Percentiles rank a stretch among this genome's conserved stretches.
phyloP scores from a whole-genome alignment of 2,329 filamentous ascomycete species.

The Mariannaea elegans region DNA sequence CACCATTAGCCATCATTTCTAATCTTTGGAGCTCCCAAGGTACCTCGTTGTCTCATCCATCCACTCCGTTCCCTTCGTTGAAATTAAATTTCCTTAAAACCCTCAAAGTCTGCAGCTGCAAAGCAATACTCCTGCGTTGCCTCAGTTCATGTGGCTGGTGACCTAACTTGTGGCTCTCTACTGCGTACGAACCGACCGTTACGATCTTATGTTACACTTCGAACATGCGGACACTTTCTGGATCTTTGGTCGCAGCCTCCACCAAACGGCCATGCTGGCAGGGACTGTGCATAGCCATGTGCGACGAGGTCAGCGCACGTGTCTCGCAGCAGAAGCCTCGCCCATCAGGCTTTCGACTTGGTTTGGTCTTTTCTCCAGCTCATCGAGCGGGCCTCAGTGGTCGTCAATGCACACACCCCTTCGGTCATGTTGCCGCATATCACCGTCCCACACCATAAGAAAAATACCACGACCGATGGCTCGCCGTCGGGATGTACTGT shows the following conservation, averaged over 20 bases:
- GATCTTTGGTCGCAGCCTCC: constrained; percentile 12
- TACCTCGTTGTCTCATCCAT: too few relatives aligned
- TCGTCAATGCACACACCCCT: too few relatives aligned
- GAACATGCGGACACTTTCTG: constrained; percentile 1
- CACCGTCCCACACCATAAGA: too few relatives aligned
- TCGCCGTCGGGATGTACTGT: constrained; percentile 27
- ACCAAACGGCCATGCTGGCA: constrained; percentile 1
- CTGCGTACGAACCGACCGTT: constrained; percentile 9
- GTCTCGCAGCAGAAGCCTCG: constrained; percentile 19
- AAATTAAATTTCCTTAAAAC: too few relatives aligned
- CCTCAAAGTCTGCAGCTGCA: too few relatives aligned
- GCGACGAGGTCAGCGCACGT: constrained; percentile 19
- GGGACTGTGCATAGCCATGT: constrained; percentile 11
- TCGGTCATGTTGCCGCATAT: too few relatives aligned
- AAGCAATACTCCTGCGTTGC: too few relatives aligned
- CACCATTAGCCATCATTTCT: constrained; percentile 6
- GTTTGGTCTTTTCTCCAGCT: constrained; percentile 15
- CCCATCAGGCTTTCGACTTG: constrained; percentile 4
- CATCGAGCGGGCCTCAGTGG: constrained; percentile 35
- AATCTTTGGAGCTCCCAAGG: too few relatives aligned
- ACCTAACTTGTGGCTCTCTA: neutral
- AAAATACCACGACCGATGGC: constrained; percentile 30
- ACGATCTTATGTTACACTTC: constrained; percentile 3
- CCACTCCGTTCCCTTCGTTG: too few relatives aligned
- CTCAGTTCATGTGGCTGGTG: constrained; percentile 3